Evolutionary conservation across 2,329 filamentous ascomycete genomes (phyloP).

Genomic region (Endocalyx cinctus): DNA sequence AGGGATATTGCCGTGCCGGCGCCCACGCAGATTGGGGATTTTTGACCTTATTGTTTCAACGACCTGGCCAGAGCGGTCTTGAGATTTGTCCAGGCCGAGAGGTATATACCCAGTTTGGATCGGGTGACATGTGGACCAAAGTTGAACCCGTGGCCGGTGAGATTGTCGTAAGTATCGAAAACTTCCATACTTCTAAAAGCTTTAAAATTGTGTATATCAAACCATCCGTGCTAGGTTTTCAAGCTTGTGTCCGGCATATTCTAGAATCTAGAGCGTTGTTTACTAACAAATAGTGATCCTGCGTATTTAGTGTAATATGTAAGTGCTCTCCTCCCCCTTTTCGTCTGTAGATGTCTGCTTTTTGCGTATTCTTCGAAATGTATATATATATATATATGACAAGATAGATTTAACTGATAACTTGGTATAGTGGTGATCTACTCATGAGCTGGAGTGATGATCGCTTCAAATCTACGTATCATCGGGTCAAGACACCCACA

Average conservation of each 20-base stretch:
- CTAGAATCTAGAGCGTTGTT: no score
- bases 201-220: no score
- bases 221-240: no score
- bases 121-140: slow-evolving; percentile 59
- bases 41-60: slow-evolving; percentile 59
- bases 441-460: slow-evolving; percentile 66
- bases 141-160: slow-evolving; percentile 50
- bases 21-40: slow-evolving; percentile 62
- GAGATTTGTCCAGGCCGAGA: slow-evolving; percentile 63
- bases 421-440: slow-evolving; percentile 55
- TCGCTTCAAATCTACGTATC: slow-evolving; percentile 62
- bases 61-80: slow-evolving; percentile 53
- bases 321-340: slow-evolving; percentile 6
- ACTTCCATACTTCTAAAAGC: no score
- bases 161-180: no score
- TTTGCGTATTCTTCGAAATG: no score
- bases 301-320: slow-evolving; percentile 64
- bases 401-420: no score
- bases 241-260: no score
- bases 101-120: slow-evolving; percentile 53
- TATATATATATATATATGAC: no score
- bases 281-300: no score
- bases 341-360: neutral
- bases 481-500: slow-evolving; percentile 57
- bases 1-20: slow-evolving; percentile 55